phyloP scores from a whole-genome alignment of 495 filamentous ascomycete genomes.

The Letharia columbiana region DNA sequence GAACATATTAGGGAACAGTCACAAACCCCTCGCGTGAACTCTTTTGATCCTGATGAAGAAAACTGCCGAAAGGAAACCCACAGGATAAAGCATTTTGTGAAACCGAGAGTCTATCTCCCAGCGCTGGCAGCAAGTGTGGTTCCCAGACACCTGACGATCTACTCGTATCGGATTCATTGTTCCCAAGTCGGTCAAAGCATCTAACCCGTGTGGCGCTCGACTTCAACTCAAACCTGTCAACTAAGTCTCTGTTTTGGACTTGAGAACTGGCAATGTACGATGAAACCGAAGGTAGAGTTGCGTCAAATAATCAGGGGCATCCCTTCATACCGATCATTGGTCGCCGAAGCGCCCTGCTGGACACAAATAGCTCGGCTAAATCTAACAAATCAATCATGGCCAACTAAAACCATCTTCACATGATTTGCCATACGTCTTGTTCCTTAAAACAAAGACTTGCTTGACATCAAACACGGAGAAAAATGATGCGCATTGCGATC shows the following conservation, averaged over 20 bases:
- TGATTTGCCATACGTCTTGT: background rate
- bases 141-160: background rate
- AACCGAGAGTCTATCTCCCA: background rate
- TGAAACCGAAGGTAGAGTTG: background rate
- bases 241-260: background rate
- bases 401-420: background rate
- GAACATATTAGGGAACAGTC: background rate
- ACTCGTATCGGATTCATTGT: background rate
- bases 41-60: background rate
- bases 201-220: background rate
- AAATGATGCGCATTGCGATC: background rate
- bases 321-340: background rate
- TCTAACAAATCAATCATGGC: background rate
- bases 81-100: background rate
- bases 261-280: background rate
- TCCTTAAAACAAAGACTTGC: background rate
- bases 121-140: background rate
- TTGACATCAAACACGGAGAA: slow-evolving; percentile 4
- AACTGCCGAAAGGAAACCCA: background rate
- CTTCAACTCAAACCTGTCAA: background rate
- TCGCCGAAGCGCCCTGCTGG: background rate
- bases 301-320: background rate
- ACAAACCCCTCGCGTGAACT: background rate
- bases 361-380: slow-evolving; percentile 5
- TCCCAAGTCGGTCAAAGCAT: background rate